Evolutionary conservation across 306 rosid species (phyloP).

Genomic region (Lagenaria siceraria): DNA sequence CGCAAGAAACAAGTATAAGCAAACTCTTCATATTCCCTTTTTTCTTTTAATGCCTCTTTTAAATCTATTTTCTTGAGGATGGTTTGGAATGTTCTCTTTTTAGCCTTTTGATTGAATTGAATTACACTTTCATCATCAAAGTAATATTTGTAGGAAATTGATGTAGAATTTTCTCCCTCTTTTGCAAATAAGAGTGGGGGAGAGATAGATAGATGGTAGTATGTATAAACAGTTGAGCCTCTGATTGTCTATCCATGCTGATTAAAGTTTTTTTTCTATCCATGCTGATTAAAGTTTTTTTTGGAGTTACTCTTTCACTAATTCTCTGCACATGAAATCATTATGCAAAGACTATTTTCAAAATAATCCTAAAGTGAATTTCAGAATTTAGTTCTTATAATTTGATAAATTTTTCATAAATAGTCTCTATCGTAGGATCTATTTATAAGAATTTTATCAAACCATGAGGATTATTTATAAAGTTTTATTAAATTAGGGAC

Average conservation of each 20-base stretch:
- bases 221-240: neutral
- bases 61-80: neutral
- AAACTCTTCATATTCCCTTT: neutral
- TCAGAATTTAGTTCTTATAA: no score
- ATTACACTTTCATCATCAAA: neutral
- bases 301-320: neutral
- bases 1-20: slow-evolving; percentile 12
- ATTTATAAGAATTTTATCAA: no score
- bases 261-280: no score
- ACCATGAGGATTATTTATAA: no score
- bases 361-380: no score
- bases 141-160: neutral
- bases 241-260: neutral
- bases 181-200: neutral
- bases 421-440: no score
- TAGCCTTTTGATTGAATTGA: neutral
- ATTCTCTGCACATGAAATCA: neutral
- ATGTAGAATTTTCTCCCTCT: neutral
- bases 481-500: no score
- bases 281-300: neutral
- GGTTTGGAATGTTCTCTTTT: neutral
- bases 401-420: no score
- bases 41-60: no score
- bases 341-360: no score
- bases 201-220: neutral